Conservation (phyloP, 257 asterid species). For the Mentha longifolia region DNA sequence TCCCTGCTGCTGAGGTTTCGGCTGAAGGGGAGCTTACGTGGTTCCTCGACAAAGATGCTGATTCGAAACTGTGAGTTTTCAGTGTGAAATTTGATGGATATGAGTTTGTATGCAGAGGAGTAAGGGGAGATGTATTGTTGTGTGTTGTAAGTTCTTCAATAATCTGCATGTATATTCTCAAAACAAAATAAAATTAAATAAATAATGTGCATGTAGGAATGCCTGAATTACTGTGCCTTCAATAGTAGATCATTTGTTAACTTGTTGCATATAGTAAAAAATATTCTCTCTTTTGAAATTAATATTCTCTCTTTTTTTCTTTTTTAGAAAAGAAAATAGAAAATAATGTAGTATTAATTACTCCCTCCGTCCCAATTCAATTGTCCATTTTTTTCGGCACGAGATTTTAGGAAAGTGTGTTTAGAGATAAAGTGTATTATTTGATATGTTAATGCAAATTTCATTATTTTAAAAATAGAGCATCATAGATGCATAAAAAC, state of each 20-base stretch:
- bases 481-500: too few relatives aligned
- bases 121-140: not conserved
- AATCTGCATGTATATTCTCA: not conserved
- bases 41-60: conserved; percentile 85
- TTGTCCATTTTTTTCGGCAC: too few relatives aligned
- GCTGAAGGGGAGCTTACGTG: conserved; percentile 67
- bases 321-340: too few relatives aligned
- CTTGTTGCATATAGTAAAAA: not conserved
- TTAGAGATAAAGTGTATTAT: too few relatives aligned
- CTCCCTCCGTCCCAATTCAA: too few relatives aligned
- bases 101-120: not conserved
- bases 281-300: too few relatives aligned
- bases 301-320: too few relatives aligned
- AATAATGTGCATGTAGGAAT: not conserved
- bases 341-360: too few relatives aligned
- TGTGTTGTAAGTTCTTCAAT: conserved; percentile 7
- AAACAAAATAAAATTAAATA: too few relatives aligned
- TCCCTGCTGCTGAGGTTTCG: conserved; percentile 61
- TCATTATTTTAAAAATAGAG: too few relatives aligned
- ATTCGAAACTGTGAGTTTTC: conserved; percentile 51
- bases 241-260: not conserved
- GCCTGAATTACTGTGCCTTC: not conserved
- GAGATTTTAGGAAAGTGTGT: too few relatives aligned
- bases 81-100: not conserved
- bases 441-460: too few relatives aligned